Percentiles rank a stretch among this genome's conserved stretches.
Conservation (phyloP, 441 rosid genomes). For the Brassica balearica region DNA sequence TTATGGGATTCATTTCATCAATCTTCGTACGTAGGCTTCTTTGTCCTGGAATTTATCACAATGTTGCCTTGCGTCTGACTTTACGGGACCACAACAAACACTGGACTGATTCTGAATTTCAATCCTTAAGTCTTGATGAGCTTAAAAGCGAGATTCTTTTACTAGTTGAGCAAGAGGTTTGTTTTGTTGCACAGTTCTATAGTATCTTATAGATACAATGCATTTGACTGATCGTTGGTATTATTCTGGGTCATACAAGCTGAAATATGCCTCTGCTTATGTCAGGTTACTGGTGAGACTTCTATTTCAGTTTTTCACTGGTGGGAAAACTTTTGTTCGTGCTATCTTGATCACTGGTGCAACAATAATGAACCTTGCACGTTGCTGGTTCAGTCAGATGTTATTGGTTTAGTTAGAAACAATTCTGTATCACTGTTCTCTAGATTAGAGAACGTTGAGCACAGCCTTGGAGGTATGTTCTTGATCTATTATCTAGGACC, state of each 20-base stretch:
- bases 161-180: slow-evolving; percentile 87
- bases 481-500: slow-evolving; percentile 24
- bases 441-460: slow-evolving; percentile 71
- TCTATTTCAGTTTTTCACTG: slow-evolving; percentile 61
- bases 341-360: slow-evolving; percentile 91
- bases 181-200: slow-evolving; percentile 21
- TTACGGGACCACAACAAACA: slow-evolving; percentile 82
- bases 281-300: slow-evolving; percentile 69
- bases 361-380: slow-evolving; percentile 75
- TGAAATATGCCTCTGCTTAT: slow-evolving; percentile 42
- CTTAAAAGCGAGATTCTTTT: slow-evolving; percentile 81
- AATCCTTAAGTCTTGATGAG: slow-evolving; percentile 79
- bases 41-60: slow-evolving; percentile 83
- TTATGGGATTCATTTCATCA: slow-evolving; percentile 79
- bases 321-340: slow-evolving; percentile 83
- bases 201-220: slow-evolving; percentile 27
- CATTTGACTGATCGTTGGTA: slow-evolving; percentile 34
- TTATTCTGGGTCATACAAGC: slow-evolving; percentile 28
- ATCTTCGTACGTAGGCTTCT: slow-evolving; percentile 85
- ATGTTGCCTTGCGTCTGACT: slow-evolving; percentile 64
- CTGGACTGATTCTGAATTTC: slow-evolving; percentile 90
- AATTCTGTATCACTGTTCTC: slow-evolving; percentile 83
- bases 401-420: slow-evolving; percentile 84
- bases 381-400: slow-evolving; percentile 75
- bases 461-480: slow-evolving; percentile 74